These are phyloP conservation scores for Auricularia heimuer DNA, from an alignment of 768 basidiomycete genomes.

Conservation along the genomic window DNA sequence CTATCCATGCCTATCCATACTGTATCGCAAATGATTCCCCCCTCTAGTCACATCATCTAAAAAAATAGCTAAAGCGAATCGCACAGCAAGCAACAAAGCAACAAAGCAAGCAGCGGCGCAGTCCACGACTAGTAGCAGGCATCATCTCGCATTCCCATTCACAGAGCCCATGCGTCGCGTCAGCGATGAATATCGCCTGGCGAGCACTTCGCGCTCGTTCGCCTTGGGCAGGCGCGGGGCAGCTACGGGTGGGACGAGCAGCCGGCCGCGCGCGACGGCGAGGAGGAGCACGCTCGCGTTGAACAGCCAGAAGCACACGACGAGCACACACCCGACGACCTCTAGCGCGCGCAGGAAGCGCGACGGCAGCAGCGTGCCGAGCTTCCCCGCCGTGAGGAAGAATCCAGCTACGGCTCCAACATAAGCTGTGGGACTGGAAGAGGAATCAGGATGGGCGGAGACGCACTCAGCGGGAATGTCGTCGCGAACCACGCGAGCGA, in stretches of 20 bases:
- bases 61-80: too few relatives aligned
- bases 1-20: too few relatives aligned
- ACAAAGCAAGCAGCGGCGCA: background rate
- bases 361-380: background rate
- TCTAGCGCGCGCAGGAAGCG: background rate
- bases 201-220: background rate
- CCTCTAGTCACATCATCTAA: too few relatives aligned
- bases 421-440: background rate
- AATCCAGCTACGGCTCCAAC: background rate
- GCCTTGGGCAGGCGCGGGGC: background rate
- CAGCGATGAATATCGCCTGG: too few relatives aligned
- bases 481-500: background rate
- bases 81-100: background rate
- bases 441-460: background rate
- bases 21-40: too few relatives aligned
- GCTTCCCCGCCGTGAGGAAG: background rate
- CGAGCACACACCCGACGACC: background rate
- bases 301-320: background rate
- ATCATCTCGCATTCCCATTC: too few relatives aligned
- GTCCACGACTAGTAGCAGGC: background rate
- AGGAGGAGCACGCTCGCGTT: background rate
- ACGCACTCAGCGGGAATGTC: conserved; percentile 1
- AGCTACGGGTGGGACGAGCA: background rate
- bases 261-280: background rate
- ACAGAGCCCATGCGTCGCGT: too few relatives aligned